Evolutionary conservation across 306 rosid genomes (phyloP).

Genomic region (Prunus mume): DNA sequence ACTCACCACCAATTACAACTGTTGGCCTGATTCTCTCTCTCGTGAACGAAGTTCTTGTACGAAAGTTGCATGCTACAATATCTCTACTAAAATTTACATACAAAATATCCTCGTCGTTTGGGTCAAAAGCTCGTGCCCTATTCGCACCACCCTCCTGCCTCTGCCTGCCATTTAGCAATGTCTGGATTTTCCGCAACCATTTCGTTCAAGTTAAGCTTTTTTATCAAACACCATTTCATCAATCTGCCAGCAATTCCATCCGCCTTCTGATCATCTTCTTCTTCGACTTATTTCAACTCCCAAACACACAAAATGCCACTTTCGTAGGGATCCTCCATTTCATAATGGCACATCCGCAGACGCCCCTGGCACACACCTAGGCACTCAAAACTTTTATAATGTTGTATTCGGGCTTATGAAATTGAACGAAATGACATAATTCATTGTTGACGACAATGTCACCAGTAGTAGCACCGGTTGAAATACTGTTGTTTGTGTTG

Average conservation of each 20-base stretch:
- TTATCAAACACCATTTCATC: neutral
- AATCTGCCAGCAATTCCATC: neutral
- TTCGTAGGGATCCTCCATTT: neutral
- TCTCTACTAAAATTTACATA: neutral
- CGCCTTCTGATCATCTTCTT: neutral
- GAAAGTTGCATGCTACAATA: neutral
- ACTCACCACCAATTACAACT: neutral
- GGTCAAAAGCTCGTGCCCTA: neutral
- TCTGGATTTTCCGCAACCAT: neutral
- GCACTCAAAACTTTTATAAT: neutral
- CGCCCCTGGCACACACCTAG: neutral
- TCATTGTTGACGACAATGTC: neutral
- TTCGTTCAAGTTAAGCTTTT: neutral
- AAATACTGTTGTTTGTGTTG: neutral
- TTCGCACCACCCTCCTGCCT: accelerated
- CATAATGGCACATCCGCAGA: neutral
- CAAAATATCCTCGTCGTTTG: neutral
- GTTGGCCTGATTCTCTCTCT: neutral
- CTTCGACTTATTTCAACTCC: neutral
- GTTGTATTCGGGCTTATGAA: neutral
- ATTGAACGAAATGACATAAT: neutral
- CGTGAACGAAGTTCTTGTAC: neutral
- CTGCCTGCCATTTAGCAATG: neutral
- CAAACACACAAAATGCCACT: neutral
- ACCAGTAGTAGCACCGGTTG: neutral